Base-by-base conservation (phyloP, 495 filamentous ascomycete genomes). In the Penicillium samsonianum region DNA sequence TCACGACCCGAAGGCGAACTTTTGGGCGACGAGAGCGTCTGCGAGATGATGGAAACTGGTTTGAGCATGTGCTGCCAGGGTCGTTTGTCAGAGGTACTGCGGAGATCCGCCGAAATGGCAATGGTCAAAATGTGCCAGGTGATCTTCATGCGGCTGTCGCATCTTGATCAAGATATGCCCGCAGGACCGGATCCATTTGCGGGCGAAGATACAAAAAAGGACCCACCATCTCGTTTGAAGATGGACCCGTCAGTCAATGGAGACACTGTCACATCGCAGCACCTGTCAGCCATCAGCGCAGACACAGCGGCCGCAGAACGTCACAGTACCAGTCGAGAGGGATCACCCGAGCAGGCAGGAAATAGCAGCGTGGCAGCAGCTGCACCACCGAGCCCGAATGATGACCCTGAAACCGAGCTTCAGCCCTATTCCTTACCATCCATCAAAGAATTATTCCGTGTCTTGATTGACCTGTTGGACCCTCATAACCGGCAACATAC, bases 71-170 rank as follows among this genome's bases (percentile, higher is more conserved):
- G 94, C 74, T 97, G 92, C 55, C 91, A 97, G 73, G 84, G 87
- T 53, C 84, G 92, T 48, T 82, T 99, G 49, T 96, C 94, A 17
- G 94, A 97, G 64, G 84, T 98, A 10, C 78, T 99, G 17, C 82
- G 92, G 52, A 82, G 92, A 58, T 93, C 91, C 22, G 95, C 95
- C 2, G 94, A 99, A 70, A 94, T 96, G 71, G 88, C 91, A 53
- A 98, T 98, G 95, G 88, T 96, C 52, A 89, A 89, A 58, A 99
- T 99, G 93, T 96, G 93, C 68, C 95, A 98, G 72, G 89, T 93
- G 56, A 94, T 98, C 50, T 99, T 99, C 70, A 87, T 90, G 72
- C 85, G 95, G 33, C 73, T 99, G 33, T 95, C 96, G 60, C 82
- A 90, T 59, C 75, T 98, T 17, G 90, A 96, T 64, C 80, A 87